Base-by-base conservation (phyloP, 1,284 basidiomycete genomes). In the Vanrija sp. region DNA sequence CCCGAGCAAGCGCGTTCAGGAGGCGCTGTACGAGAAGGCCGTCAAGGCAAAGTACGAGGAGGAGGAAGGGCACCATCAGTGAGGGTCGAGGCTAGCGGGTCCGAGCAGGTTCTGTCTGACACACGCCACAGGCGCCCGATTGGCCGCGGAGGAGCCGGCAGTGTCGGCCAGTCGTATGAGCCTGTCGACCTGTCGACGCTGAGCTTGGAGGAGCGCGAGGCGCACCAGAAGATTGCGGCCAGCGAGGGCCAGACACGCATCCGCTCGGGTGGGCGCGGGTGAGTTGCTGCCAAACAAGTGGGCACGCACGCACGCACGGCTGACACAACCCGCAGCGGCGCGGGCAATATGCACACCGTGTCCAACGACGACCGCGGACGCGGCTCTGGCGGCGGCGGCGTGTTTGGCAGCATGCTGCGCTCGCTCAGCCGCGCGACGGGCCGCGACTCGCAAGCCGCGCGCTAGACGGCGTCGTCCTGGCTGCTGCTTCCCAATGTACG, bases 101-200 rank as follows among this genome's bases (percentile, higher is more conserved):
- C 16, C 29, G 26, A 15, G 23, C 18, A 16, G 21, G 43, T 28
- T 28, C 42, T 49, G 28, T 25, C 21, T 49, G 28, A 48, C 45
- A 3, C 46, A 47, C 21, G 49, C 56, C 1, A 0, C 57, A 72
- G 69, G 10, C 62, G 64, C 46, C 55, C 66, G 21, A 62, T 60
- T 21, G 75, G 74, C 15, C 72, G 70, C 57, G 74, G 74, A 28
- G 75, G 75, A 23, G 67, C 64, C 1, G 75, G 75, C 21, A 73
- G 71, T 40, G 49, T 73, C 39, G 60, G 59, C n/a, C 55, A 60
- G 8, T 54, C 56, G 19, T 54, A 61, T 28, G 43, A 51, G 15
- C 58, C 61, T 19, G 60, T 65, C n/a, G 70, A 73, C 50, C 46
- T 71, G 43, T 53, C 63, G 34, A 59, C 57, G 47, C 62, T 73